Evolutionary conservation across 2,329 filamentous ascomycete species (phyloP).

Genomic region (Neofusicoccum parvum): DNA sequence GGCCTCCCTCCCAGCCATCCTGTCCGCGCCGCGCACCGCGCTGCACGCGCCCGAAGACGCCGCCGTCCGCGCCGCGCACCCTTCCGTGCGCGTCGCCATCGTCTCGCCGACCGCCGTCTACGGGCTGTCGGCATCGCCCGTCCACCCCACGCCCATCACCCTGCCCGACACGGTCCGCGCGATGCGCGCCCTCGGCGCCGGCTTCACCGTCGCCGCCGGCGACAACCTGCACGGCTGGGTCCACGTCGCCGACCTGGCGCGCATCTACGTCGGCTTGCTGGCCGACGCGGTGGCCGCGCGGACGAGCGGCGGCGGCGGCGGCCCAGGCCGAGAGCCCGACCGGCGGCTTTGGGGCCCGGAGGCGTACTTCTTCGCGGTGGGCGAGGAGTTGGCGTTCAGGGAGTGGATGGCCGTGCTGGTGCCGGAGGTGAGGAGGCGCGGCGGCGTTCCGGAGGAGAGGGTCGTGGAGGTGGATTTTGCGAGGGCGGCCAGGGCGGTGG

Average conservation of each 20-base stretch:
- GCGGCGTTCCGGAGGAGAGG: conserved; percentile 44
- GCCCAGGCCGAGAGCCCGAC: no score
- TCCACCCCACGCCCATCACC: background rate
- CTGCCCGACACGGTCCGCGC: background rate
- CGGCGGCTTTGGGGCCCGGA: conserved; percentile 54
- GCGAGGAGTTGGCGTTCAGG: conserved; percentile 65
- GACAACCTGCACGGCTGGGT: background rate
- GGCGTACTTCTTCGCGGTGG: conserved; percentile 67
- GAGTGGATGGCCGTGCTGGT: conserved; percentile 51
- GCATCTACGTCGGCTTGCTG: background rate
- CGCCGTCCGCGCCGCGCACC: background rate
- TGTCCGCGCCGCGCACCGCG: background rate
- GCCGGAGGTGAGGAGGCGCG: conserved; percentile 52
- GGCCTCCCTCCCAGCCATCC: background rate
- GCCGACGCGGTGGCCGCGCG: background rate
- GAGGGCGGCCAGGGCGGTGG: conserved; percentile 48
- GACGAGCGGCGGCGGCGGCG: background rate
- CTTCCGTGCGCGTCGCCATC: conserved; percentile 36
- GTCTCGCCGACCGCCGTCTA: conserved; percentile 1
- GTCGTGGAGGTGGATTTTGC: conserved; percentile 43
- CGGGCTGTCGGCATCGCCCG: background rate
- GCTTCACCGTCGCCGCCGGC: background rate
- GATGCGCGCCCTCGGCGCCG: background rate
- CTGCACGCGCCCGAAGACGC: background rate
- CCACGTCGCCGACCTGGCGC: conserved; percentile 4